These are phyloP conservation scores for Reticulascus tulasneorum DNA, from an alignment of 2,329 filamentous ascomycete species.

Conservation along the genomic window DNA sequence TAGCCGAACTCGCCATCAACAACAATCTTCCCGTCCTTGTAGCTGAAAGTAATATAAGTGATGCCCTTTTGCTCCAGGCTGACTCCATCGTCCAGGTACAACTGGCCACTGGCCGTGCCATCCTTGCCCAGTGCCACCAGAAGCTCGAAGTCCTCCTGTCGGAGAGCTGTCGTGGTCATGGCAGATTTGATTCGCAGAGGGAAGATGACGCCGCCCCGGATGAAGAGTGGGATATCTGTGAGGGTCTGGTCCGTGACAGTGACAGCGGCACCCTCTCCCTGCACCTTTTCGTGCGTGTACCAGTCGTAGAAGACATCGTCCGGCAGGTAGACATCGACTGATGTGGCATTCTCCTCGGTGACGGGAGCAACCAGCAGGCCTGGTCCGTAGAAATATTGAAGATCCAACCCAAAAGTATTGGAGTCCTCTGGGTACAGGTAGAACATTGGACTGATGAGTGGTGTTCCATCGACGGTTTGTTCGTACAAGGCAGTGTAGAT, in stretches of 20 bases:
- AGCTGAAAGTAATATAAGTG: slow-evolving; percentile 59
- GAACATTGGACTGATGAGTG: slow-evolving; percentile 66
- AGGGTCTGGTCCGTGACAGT: slow-evolving; percentile 29
- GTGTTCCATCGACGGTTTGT: slow-evolving; percentile 57
- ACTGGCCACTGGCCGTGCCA: slow-evolving; percentile 59
- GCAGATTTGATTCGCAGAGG: slow-evolving; percentile 52
- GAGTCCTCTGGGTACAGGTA: slow-evolving; percentile 60
- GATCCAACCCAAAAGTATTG: slow-evolving; percentile 40
- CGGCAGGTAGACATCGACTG: slow-evolving; percentile 45
- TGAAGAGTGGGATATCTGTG: slow-evolving; percentile 61
- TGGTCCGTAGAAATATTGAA: slow-evolving; percentile 48
- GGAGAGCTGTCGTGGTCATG: slow-evolving; percentile 61
- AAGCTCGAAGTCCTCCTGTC: slow-evolving; percentile 65
- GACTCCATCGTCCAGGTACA: slow-evolving; percentile 76
- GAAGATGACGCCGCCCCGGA: slow-evolving; percentile 62
- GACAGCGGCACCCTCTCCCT: slow-evolving; percentile 7
- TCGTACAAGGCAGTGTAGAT: slow-evolving; percentile 68
- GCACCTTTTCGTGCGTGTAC: slow-evolving; percentile 37
- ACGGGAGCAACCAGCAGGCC: slow-evolving; percentile 47
- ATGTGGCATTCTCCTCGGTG: slow-evolving; percentile 37
- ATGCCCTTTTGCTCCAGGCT: slow-evolving; percentile 55
- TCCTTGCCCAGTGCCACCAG: slow-evolving; percentile 61
- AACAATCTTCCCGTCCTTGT: slow-evolving; percentile 46
- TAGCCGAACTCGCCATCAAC: slow-evolving; percentile 53
- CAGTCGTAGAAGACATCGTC: slow-evolving; percentile 49